Evolutionary conservation across 140 eudicot genomes (phyloP), one percentile per base, ranked within the genome.

Genomic region (Erigeron philadelphicus): DNA sequence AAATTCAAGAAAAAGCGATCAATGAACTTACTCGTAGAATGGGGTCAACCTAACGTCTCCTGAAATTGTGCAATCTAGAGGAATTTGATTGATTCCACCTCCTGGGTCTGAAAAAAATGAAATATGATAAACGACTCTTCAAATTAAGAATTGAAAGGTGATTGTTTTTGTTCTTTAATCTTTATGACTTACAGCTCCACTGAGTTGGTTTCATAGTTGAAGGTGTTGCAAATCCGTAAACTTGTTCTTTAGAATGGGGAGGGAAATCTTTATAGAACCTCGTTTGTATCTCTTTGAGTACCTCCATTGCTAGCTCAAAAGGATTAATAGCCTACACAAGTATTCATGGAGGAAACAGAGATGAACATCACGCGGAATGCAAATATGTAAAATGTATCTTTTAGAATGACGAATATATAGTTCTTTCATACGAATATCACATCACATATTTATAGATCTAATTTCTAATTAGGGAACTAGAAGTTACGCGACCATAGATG

Each of bases 1-100:
- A 3, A 38, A 23, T 38, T 13, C 8, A 49, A 65, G 60, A 18
- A 52, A n/a, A 11, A 10, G 13, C 67, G 59, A 48, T 61, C 49
- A 19, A 62, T 13, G 45, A 54, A 66, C 84, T 68, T 84, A 91
- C 97, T 82, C 55, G 80, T 91, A 91, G 76, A 91, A 91, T 54
- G 97, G 97, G 70, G 97, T 91, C 85, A 91, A 75, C 84, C 97
- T 88, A 79, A 91, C 96, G 78, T 91, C 97, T 77, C 97, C 96
- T 15, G 85, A 84, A 52, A 91, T 49, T 12, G 90, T 86, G 71
- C 97, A 91, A 43, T 86, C 97, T 0, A 54, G 71, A 13, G 97
- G 96, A 65, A 91, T 91, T 82, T 91, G 97, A 72, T 91, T 91
- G 76, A 86, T 82, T 38, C 97, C 96, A 48, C 97, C 97, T 74